Percentiles rank a stretch among this genome's conserved stretches.
Conservation (phyloP, 768 basidiomycete genomes). For the Leucocoprinus birnbaumii region DNA sequence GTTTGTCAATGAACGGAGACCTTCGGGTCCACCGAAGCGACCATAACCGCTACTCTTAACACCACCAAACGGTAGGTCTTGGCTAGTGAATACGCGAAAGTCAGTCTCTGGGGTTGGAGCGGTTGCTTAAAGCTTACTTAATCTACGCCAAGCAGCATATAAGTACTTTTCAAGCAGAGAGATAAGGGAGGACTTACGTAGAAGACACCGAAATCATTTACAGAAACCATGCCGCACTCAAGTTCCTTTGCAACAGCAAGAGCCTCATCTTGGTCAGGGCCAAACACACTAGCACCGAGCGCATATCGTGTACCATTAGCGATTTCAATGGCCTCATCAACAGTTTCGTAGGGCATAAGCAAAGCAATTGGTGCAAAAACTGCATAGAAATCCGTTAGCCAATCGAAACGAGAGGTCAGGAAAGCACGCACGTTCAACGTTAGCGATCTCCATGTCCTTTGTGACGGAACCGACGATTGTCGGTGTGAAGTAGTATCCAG, state of each 20-base stretch:
- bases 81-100: constrained; percentile 35
- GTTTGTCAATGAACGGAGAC: constrained; percentile 83
- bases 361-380: constrained; percentile 94
- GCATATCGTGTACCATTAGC: constrained; percentile 89
- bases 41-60: constrained; percentile 91
- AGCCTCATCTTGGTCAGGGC: constrained; percentile 77
- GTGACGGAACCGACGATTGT: constrained; percentile 84
- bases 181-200: constrained; percentile 52
- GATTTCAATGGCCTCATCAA: constrained; percentile 84
- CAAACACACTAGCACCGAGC: constrained; percentile 93
- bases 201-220: constrained; percentile 92
- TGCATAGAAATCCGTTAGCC: constrained; percentile 23
- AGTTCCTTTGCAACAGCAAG: constrained; percentile 76
- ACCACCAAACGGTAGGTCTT: constrained; percentile 96
- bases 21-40: constrained; percentile 94
- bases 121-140: constrained; percentile 45
- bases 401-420: constrained; percentile 2
- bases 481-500: constrained; percentile 83
- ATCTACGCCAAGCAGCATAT: constrained; percentile 41
- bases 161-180: neutral
- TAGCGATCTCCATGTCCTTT: constrained; percentile 70
- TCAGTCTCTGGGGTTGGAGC: neutral
- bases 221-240: constrained; percentile 95
- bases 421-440: constrained; percentile 64
- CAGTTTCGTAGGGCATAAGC: constrained; percentile 77